phyloP scores from a whole-genome alignment of 257 asterid species.

The Solanum pinnatisectum region DNA sequence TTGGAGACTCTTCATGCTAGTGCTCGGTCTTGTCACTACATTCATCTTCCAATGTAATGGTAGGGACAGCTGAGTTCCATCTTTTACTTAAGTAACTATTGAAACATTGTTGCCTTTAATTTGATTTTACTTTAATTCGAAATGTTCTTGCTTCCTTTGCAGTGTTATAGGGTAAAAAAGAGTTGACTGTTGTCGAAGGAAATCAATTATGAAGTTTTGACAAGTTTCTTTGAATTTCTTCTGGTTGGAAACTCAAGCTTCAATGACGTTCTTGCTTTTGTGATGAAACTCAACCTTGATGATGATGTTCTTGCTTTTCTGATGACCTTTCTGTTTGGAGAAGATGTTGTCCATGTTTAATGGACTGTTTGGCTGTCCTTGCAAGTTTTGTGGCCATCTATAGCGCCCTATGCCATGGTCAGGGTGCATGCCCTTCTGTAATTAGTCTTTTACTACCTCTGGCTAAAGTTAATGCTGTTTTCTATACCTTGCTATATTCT shows the following conservation, averaged over 20 bases:
- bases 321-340: slow-evolving; percentile 5
- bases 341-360: slow-evolving; percentile 32
- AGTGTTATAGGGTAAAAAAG: slow-evolving; percentile 52
- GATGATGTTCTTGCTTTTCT: not conserved
- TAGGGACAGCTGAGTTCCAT: slow-evolving; percentile 1
- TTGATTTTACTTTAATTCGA: not conserved
- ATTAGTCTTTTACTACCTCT: not conserved
- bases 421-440: not conserved
- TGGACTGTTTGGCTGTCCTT: slow-evolving; percentile 43
- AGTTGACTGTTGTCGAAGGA: slow-evolving; percentile 34
- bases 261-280: slow-evolving; percentile 25
- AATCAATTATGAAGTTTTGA: slow-evolving; percentile 34
- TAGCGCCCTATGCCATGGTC: slow-evolving; percentile 29
- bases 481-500: not conserved
- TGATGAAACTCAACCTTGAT: slow-evolving; percentile 10
- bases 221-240: slow-evolving; percentile 53
- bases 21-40: slow-evolving; percentile 53
- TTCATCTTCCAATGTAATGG: slow-evolving; percentile 64
- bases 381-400: slow-evolving; percentile 38
- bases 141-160: slow-evolving; percentile 7
- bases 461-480: not conserved
- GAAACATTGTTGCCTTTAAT: not conserved
- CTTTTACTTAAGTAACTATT: not conserved
- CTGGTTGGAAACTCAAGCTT: slow-evolving; percentile 48
- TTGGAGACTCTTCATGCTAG: slow-evolving; percentile 53